Base-by-base conservation (phyloP, 2,329 filamentous ascomycete species). In the Fusarium poae region DNA sequence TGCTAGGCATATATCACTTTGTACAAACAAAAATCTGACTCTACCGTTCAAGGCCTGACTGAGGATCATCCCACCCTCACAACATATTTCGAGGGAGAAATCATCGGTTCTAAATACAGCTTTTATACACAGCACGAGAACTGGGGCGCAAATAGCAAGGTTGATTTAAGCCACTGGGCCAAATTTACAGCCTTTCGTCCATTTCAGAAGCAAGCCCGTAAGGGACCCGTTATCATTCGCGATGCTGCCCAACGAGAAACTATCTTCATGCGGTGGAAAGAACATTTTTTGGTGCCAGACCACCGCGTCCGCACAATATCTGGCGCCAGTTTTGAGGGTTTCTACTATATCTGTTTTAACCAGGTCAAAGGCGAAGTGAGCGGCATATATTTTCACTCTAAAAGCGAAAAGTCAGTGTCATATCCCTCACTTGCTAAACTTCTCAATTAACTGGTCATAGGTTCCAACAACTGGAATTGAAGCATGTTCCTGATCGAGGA, bases 321-420 rank as follows among this genome's bases (percentile, higher is more conserved):
- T 34, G 96, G 96, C 20, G 96, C 96, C 10, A 98, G 95, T 76
- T 99, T 98, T 64, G 96, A 99, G 77, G 96, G 96, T 0, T 99
- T 99, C 78, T 99, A 98, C 79, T 99, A 99, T 77, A 98, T 99
- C 71, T 97, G 94, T 82, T 98, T 98, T 83, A 97, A 98, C 79
- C 95, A 98, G 80, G 83, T 93, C 49, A 88, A 90, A 68, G 96
- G 95, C 10, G 90, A 87, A 68, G 92, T 99, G 40, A 94, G 89
- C 76, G 96, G 96, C 20, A 97, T 98, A 61, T 99, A 99, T 81
- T 99, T 97, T 79, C 96, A 99, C 82, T 92, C 93, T 15, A 97
- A 97, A 83, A 98, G 94, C 81, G 95, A 98, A 83, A 97, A 95
- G 93, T 97, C 81, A 82, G 92, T 30, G 49, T 16, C 27, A 35